Evolutionary conservation across 176 grass and related monocot species (phyloP), one percentile per base, ranked within the genome.

Genomic region (Canna indica): DNA sequence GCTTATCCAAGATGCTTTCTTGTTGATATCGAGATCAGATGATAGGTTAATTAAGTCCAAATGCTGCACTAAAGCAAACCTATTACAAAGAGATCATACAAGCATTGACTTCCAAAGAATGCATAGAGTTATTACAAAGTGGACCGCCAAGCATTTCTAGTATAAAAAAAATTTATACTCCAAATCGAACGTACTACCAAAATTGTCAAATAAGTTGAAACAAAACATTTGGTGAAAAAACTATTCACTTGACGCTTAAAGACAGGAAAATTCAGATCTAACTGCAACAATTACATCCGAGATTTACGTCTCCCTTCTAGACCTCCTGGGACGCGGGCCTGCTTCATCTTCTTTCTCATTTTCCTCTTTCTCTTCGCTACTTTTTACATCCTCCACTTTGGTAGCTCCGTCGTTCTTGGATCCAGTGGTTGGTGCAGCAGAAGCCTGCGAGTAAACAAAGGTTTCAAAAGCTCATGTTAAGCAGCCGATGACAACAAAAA

Each of bases 321-420:
- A 11, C 32, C 54, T 73, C 35, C 71, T 59, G 17, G 52, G 53
- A 12, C 71, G 71, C 5, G 71, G 36, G 5, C 14, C 36, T 73
- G 53, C 36, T 47, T 62, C 73, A 13, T 71, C 68, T 28, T 79
- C 44, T 26, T 79, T 56, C 3, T 71, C 32, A 20, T 89, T 78
- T 0, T 90, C 85, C 71, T 91, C 80, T 48, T 84, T 82, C 26
- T 82, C 85, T 6, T 78, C 82, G 7, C 79, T 90, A 77, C 84
- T 85, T 87, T 74, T 88, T 20, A 83, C 62, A 13, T 41, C 76
- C 0, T 85, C 86, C 0, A 75, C 46, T 45, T 92, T 72, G 0
- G 67, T 16, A 17, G 68, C 60, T 20, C 60, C 71, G 9, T 73
- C 77, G 46, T 67, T 75, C 22, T 48, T 60, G 36, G 73, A 47